Percentiles rank a stretch among this genome's conserved stretches.
Conservation (phyloP, 148 eudicot genomes). For the Heliamphora exappendiculata region DNA sequence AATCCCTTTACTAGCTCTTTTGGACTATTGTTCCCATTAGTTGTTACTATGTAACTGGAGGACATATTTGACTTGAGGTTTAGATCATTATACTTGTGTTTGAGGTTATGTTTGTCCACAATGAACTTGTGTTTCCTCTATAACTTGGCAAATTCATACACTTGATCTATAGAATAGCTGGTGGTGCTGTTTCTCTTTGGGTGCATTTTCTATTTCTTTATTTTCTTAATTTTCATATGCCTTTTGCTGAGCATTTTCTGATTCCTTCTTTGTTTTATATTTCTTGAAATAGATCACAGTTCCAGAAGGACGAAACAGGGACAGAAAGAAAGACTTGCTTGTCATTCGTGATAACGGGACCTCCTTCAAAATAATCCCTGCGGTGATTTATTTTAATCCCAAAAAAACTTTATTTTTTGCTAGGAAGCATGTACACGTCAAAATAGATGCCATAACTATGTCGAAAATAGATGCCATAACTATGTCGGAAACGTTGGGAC, state of each 20-base stretch:
- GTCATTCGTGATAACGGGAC: conserved; percentile 80
- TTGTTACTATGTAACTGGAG: neutral
- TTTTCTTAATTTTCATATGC: neutral
- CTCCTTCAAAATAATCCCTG: conserved; percentile 67
- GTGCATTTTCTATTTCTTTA: neutral
- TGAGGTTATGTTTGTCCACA: neutral
- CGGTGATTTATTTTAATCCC: conserved; percentile 33
- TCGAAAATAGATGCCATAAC: too few species aligned
- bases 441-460: too few species aligned
- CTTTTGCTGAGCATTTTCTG: neutral
- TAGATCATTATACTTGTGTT: neutral
- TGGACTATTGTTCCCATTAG: too few species aligned
- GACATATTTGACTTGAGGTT: neutral
- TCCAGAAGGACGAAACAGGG: conserved; percentile 74
- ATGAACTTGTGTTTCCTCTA: neutral
- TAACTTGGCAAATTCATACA: neutral
- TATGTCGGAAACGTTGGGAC: too few species aligned
- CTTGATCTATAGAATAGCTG: neutral
- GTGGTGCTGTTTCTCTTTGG: neutral
- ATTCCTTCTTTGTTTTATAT: conserved; percentile 4
- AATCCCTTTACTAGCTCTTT: too few species aligned
- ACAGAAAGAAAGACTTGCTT: conserved; percentile 74
- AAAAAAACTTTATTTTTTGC: neutral
- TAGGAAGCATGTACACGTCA: too few species aligned
- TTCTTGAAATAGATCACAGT: conserved; percentile 58